Conservation (phyloP, 108 stramenopile species). For the Pseudonitzschia multistriata region DNA sequence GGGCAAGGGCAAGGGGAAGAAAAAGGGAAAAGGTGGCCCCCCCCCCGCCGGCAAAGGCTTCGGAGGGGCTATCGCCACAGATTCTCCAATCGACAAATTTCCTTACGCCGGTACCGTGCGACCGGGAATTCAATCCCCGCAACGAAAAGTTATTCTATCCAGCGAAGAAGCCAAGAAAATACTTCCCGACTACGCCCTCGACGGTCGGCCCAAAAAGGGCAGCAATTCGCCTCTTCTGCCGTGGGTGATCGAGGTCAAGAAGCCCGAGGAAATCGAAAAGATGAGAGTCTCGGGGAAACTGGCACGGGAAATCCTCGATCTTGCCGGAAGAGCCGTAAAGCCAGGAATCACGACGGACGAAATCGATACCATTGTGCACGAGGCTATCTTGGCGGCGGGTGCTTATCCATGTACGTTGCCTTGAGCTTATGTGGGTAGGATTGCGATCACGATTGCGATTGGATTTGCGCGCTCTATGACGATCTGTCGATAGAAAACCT, state of each 20-base stretch:
- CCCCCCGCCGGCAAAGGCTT: constrained; percentile 14
- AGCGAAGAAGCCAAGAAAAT: constrained; percentile 30
- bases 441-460: too few relatives aligned
- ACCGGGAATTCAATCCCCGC: constrained; percentile 68
- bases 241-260: constrained; percentile 91
- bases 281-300: constrained; percentile 87
- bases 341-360: constrained; percentile 91
- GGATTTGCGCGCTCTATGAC: too few relatives aligned
- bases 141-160: constrained; percentile 41
- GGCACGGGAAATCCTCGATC: constrained; percentile 91
- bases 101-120: constrained; percentile 73
- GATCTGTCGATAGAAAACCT: too few relatives aligned
- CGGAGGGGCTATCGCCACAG: not conserved
- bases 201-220: constrained; percentile 65
- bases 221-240: constrained; percentile 40
- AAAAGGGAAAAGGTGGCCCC: not conserved
- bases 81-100: constrained; percentile 27
- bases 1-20: constrained; percentile 16
- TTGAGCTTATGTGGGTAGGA: not conserved
- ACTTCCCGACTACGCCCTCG: constrained; percentile 78
- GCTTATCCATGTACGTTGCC: not conserved
- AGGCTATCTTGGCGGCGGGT: constrained; percentile 61
- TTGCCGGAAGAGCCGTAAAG: constrained; percentile 78
- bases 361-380: constrained; percentile 93
- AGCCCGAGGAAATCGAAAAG: constrained; percentile 81